Percentiles rank a stretch among this genome's conserved stretches.
phyloP scores from a whole-genome alignment of 208 protist genomes.

The Acanthamoeba royreba region DNA sequence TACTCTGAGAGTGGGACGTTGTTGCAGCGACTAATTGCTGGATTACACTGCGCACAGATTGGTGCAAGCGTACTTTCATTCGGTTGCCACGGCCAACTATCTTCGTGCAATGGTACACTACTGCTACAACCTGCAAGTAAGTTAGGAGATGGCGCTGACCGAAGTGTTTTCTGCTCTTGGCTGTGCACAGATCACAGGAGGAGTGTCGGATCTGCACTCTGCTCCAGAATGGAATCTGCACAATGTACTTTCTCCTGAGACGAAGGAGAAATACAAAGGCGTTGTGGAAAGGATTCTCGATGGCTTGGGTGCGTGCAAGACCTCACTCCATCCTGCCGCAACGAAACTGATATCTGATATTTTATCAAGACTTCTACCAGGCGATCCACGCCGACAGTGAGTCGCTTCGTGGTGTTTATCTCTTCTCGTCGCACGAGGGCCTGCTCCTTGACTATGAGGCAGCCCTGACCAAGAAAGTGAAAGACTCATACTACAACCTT shows the following conservation, averaged over 20 bases:
- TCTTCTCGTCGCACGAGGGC: constrained; percentile 79
- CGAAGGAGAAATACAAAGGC: constrained; percentile 43
- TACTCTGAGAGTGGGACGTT: not conserved
- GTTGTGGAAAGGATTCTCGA: constrained; percentile 54
- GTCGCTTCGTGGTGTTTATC: constrained; percentile 10
- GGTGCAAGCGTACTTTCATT: constrained; percentile 73
- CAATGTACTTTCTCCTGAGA: not conserved
- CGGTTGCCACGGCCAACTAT: constrained; percentile 72
- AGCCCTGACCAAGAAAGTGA: constrained; percentile 60
- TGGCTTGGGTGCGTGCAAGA: constrained; percentile 10
- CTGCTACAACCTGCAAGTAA: not conserved
- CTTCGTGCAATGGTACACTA: constrained; percentile 51
- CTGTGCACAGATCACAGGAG: constrained; percentile 36
- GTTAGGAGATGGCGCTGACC: not conserved
- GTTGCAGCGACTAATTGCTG: not conserved
- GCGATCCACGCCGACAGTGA: not conserved
- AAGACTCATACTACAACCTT: constrained; percentile 66
- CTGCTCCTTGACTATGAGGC: constrained; percentile 74
- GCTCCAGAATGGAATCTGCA: constrained; percentile 49
- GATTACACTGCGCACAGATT: not conserved
- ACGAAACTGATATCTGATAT: not conserved
- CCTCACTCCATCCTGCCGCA: not conserved
- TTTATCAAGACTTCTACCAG: not conserved
- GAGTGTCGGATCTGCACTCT: constrained; percentile 66
- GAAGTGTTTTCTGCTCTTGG: not conserved